These are phyloP conservation scores for Setaria viridis DNA, from an alignment of 202 grass and related monocot species.

Conservation along the genomic window DNA sequence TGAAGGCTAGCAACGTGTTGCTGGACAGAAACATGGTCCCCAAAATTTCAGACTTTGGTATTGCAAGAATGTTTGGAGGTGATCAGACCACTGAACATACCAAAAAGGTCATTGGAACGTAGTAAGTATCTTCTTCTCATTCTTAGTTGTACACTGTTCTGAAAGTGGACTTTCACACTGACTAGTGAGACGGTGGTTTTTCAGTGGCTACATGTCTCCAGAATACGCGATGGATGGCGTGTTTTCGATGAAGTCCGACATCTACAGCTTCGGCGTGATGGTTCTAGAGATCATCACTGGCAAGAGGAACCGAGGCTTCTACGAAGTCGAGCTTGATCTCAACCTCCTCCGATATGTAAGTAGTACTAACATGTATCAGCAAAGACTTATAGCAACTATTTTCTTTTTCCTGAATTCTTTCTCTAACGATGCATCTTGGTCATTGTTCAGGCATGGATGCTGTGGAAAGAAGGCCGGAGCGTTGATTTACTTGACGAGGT, in stretches of 20 bases:
- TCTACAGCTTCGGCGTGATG: slow-evolving; percentile 78
- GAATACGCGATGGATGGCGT: slow-evolving; percentile 76
- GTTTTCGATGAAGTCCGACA: slow-evolving; percentile 67
- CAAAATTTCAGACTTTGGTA: slow-evolving; percentile 60
- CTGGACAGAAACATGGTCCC: slow-evolving; percentile 57
- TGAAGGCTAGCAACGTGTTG: slow-evolving; percentile 60
- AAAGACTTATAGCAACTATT: not conserved
- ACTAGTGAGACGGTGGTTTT: not conserved
- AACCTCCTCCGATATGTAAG: slow-evolving; percentile 71
- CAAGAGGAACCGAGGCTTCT: slow-evolving; percentile 60
- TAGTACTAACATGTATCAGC: too few relatives aligned
- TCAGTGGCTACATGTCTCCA: slow-evolving; percentile 76
- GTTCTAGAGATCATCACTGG: slow-evolving; percentile 68
- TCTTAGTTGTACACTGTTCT: not conserved
- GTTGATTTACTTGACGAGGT: slow-evolving; percentile 37
- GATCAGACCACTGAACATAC: slow-evolving; percentile 50
- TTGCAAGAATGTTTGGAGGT: slow-evolving; percentile 53
- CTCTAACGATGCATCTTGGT: not conserved
- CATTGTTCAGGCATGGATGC: slow-evolving; percentile 49
- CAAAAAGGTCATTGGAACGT: slow-evolving; percentile 51
- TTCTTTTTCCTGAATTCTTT: not conserved
- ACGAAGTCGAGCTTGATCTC: slow-evolving; percentile 49
- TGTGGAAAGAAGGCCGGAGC: slow-evolving; percentile 63
- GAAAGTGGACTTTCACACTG: not conserved
- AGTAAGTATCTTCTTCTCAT: slow-evolving; percentile 21